phyloP scores from a whole-genome alignment of 306 rosid species.

The Quercus parvula region DNA sequence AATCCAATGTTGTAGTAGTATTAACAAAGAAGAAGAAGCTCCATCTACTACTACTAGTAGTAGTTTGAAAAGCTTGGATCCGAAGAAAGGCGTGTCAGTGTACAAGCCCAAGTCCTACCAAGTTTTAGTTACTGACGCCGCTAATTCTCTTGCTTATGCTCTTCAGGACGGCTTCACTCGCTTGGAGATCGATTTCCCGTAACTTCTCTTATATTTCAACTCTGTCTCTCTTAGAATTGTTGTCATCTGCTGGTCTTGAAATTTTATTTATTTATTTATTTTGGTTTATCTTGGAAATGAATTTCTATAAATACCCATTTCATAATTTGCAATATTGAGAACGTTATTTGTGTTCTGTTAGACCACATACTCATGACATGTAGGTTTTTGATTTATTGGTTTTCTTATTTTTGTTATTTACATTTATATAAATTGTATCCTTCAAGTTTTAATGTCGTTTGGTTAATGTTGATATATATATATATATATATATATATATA shows the following conservation, averaged over 20 bases:
- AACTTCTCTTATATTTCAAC: neutral
- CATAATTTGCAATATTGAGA: no score
- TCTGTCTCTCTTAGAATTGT: neutral
- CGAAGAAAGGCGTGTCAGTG: slow-evolving; percentile 65
- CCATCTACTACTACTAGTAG: neutral
- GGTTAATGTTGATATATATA: no score
- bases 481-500: no score
- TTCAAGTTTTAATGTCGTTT: no score
- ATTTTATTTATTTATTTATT: no score
- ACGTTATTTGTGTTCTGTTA: no score
- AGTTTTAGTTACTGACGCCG: slow-evolving; percentile 77
- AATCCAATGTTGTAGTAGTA: slow-evolving; percentile 36
- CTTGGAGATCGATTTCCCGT: slow-evolving; percentile 97
- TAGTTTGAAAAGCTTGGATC: slow-evolving; percentile 19
- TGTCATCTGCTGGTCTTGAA: neutral
- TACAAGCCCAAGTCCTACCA: slow-evolving; percentile 90
- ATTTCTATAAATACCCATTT: no score
- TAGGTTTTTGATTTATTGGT: no score
- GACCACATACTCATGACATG: no score
- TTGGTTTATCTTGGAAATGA: no score
- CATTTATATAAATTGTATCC: no score
- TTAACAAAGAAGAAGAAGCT: slow-evolving; percentile 34
- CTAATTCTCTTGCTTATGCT: slow-evolving; percentile 71
- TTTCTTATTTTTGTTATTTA: no score
- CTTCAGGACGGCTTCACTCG: slow-evolving; percentile 67